A percentile compares a stretch with the other conserved stretches of the same genome.
phyloP scores from a whole-genome alignment of 2,329 filamentous ascomycete genomes.

The Elsinoe arachidis region DNA sequence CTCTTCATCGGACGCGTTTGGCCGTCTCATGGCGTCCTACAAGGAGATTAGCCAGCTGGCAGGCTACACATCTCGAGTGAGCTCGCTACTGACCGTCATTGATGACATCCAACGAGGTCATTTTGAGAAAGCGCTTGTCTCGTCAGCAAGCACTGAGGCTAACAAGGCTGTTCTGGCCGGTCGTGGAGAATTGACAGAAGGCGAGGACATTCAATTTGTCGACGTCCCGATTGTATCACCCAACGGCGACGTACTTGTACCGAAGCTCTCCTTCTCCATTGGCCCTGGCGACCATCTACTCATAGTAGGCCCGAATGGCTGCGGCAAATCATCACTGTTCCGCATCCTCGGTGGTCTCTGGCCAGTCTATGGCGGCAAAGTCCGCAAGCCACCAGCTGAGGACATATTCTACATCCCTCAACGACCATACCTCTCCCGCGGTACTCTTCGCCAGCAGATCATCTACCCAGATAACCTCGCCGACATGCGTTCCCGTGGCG shows the following conservation, averaged over 20 bases:
- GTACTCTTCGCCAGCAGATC: conserved; percentile 89
- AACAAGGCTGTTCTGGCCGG: conserved; percentile 77
- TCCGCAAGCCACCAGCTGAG: conserved; percentile 81
- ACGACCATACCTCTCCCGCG: conserved; percentile 83
- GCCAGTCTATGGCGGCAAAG: conserved; percentile 93
- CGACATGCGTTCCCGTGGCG: conserved; percentile 75
- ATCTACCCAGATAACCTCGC: conserved; percentile 88
- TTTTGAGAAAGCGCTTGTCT: conserved; percentile 95
- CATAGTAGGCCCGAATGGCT: conserved; percentile 93
- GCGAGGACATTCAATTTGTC: conserved; percentile 72
- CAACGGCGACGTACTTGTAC: conserved; percentile 87
- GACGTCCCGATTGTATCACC: conserved; percentile 94
- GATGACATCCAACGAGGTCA: conserved; percentile 81
- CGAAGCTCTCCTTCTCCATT: conserved; percentile 77
- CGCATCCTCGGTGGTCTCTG: conserved; percentile 91
- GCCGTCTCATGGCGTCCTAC: conserved; percentile 94
- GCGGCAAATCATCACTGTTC: conserved; percentile 93
- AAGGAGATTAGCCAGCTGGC: conserved; percentile 94
- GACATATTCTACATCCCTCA: conserved; percentile 99
- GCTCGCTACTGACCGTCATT: conserved; percentile 92
- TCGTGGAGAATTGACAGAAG: conserved; percentile 73
- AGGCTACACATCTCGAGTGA: conserved; percentile 91
- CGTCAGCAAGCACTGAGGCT: conserved; percentile 70
- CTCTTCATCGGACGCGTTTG: conserved; percentile 90
- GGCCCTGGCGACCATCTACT: conserved; percentile 81